Conservation (phyloP, 495 filamentous ascomycete genomes). For the Penicillium bovifimosum region DNA sequence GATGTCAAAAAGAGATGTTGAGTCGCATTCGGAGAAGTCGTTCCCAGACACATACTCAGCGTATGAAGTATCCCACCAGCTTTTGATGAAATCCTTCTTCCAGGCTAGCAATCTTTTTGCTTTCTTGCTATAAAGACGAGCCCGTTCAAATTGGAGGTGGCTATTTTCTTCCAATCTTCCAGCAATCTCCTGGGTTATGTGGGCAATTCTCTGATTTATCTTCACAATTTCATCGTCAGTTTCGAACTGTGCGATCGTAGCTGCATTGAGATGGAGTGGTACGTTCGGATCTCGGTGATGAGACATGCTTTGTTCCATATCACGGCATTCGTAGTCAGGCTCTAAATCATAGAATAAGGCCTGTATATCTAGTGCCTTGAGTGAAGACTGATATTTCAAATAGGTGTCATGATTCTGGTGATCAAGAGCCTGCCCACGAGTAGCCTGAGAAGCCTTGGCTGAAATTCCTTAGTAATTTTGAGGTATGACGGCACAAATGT, state of each 20-base stretch:
- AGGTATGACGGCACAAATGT: neutral
- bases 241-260: constrained; percentile 12
- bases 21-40: constrained; percentile 16
- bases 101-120: constrained; percentile 8
- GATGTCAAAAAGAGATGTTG: constrained; percentile 14
- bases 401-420: constrained; percentile 21
- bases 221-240: constrained; percentile 5
- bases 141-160: constrained; percentile 4
- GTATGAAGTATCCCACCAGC: constrained; percentile 18
- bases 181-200: constrained; percentile 11
- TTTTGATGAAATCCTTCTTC: constrained; percentile 12
- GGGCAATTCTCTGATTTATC: constrained; percentile 14
- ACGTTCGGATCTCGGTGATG: constrained; percentile 18
- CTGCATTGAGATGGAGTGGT: constrained; percentile 12
- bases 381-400: constrained; percentile 19
- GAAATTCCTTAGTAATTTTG: neutral
- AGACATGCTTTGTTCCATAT: constrained; percentile 25
- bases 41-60: constrained; percentile 17
- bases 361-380: constrained; percentile 19
- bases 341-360: constrained; percentile 19
- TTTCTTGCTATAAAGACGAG: constrained; percentile 17
- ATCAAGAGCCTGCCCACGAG: constrained; percentile 16
- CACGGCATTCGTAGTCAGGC: constrained; percentile 15
- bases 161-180: constrained; percentile 4
- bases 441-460: constrained; percentile 22